Base-by-base conservation (phyloP, 805 yeast species). In the Candida dajiaensis region DNA sequence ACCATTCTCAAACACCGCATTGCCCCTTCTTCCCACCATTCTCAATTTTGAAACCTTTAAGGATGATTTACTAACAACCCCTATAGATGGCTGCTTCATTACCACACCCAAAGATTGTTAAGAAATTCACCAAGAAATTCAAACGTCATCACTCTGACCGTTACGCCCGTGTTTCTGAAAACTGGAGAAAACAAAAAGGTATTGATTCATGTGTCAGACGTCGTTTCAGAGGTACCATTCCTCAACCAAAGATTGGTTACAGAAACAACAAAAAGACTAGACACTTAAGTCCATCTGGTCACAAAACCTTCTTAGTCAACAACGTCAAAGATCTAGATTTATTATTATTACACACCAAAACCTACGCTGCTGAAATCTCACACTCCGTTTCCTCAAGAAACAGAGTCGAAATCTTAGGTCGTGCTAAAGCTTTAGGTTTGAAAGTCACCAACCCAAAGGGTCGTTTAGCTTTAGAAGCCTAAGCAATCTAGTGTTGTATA, bases 181-280 rank as follows among this genome's bases (percentile, higher is more conserved):
- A 83, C 84, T 95, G 99, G 99, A 94, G 99, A 89, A 92, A 94
- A 81, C 99, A 95, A 80, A 94, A 94, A 88, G 99, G 99, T 94
- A 94, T 94, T 73, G 99, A 94, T 83, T 90, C 98, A 65, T 83
- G 89, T 80, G 97, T 95, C 74, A 94, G 99, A 83, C 92, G 99
- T 83, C 85, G 94, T 83, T 94, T 94, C 96, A 89, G 97, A 85
- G 99, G 99, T 72, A 85, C 92, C 78, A 88, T 94, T 72, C 81
- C 90, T 68, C 95, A 92, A 83, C 99, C 99, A 82, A 90, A 86
- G 81, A 90, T 94, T 69, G 99, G 99, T 83, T 94, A 88, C 83
- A 97, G 99, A 78, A 89, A 98, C 66, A 89, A 94, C 96, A 94
- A 89, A 81, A 89, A 85, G 83, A 94, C 99, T 72, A 89, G 85